Evolutionary conservation across 179 eudicot species (phyloP), one percentile per base, ranked within the genome.

Genomic region (Sideroxylon spinosum): DNA sequence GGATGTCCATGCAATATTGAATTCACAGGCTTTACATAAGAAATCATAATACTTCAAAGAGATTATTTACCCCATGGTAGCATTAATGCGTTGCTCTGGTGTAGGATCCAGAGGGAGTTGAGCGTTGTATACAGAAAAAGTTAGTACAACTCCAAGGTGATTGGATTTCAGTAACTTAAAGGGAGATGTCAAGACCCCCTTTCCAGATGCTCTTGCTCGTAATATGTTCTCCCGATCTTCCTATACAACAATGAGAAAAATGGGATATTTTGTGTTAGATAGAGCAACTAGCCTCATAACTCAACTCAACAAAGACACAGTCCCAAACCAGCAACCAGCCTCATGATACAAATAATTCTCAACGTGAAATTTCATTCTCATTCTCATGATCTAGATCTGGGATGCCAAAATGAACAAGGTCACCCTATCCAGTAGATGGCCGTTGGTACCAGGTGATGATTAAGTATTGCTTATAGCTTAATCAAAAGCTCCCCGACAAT

Each of bases 161-260:
- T 94, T 94, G 74, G 97, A 91, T 80, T 94, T 94, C 71, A 94
- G 85, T 70, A 94, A 86, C 85, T 87, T 91, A 68, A 94, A 93
- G n/a, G 98, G 98, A 77, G 97, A 86, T 73, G 98, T 94, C 79
- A 94, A 82, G 46, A 93, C 97, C 62, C 97, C 98, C 76, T 91
- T 94, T 78, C 98, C 98, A 71, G 97, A 90, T 13, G 88, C 96
- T 80, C 97, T 89, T 63, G 98, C 98, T 81, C 98, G 88, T 77
- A 93, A 82, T 67, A 94, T 93, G 79, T 94, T 94, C 83, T 93
- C 97, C 25, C 93, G 97, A 76, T 94, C 98, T 86, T 93, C 98
- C 98, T 94, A 83, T 29, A 71, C 16, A 59, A 78, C 57, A 3
- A 57, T 32, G 60, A 37, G 26, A 32, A 67, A 11, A 74, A 52